Evolutionary conservation across 2,329 filamentous ascomycete species (phyloP).

Genomic region (Onygena corvina): DNA sequence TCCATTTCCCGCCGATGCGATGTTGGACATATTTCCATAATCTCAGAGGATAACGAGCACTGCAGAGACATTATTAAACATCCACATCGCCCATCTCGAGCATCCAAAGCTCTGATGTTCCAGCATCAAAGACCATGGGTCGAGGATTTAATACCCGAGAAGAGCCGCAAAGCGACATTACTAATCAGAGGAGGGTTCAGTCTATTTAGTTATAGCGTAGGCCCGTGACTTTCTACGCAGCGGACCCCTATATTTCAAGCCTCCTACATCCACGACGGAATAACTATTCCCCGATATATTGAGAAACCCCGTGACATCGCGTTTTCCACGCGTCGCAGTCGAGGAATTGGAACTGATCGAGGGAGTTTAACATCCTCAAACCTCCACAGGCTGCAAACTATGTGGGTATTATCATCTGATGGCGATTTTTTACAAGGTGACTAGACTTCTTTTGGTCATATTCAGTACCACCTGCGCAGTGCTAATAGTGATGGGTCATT

Average conservation of each 20-base stretch:
- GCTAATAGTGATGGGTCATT: background rate
- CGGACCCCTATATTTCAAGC: too few relatives aligned
- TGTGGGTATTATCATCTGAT: conserved; percentile 53
- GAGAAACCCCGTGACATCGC: conserved; percentile 7
- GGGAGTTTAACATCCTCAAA: background rate
- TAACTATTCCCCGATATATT: background rate
- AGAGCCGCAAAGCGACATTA: too few relatives aligned
- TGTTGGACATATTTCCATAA: conserved; percentile 9
- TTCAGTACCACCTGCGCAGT: conserved; percentile 32
- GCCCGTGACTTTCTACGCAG: too few relatives aligned
- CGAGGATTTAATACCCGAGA: too few relatives aligned
- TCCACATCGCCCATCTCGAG: background rate
- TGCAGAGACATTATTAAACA: background rate
- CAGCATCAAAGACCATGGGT: too few relatives aligned
- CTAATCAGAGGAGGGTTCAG: background rate
- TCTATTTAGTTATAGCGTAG: background rate
- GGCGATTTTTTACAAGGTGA: conserved; percentile 37
- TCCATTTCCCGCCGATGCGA: background rate
- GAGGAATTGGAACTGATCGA: too few relatives aligned
- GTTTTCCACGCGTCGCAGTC: background rate
- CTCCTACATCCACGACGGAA: too few relatives aligned
- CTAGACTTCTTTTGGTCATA: conserved; percentile 23
- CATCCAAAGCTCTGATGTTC: too few relatives aligned
- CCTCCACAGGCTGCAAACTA: conserved; percentile 21
- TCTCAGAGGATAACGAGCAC: background rate